Base-by-base conservation (phyloP, 116 monocot species). In the Phalaenopsis hybrid region DNA sequence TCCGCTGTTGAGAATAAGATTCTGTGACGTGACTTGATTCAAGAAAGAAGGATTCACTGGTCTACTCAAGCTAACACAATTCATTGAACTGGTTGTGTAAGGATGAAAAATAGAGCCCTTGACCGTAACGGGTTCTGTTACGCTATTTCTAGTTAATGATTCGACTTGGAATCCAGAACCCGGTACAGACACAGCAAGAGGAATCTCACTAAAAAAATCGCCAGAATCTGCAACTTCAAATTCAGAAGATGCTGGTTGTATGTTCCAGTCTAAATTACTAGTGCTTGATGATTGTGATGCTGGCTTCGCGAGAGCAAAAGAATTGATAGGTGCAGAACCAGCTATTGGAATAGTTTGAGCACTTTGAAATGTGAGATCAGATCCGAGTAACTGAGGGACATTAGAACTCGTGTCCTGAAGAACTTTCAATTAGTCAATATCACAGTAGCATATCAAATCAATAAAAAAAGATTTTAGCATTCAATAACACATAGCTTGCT, bases 161-260 rank as follows among this genome's bases (percentile, higher is more conserved):
- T 61, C 25, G 81, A 82, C 68, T 6, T 79, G 75, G 33, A 85
- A 44, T 74, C 75, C 81, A 73, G 83, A 73, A 83, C 57, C 74
- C 74, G 82, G 65, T 4, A 80, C 23, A 44, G 79, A 55, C 41
- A 85, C 83, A 72, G 75, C 57, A 67, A 75, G 43, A 73, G 87
- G 81, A 48, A 78, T 78, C 6, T 34, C 79, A 73, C 72, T 78
- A 76, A 73, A 57, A 31, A 86, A 84, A 77, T 86, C 77, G n/a
- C 84, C 84, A 65, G 84, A 91, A 79, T 91, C 89, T 43, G 75
- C 84, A 84, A 89, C 88, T 57, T 91, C 88, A 51, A 83, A 59
- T 79, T 86, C 91, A 80, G 86, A 77, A 74, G 73, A 85, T 79
- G 87, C 25, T 63, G 5, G 34, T 8, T 83, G 87, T 21, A 45